phyloP scores from a whole-genome alignment of 257 asterid species.

The Salvia splendens region DNA sequence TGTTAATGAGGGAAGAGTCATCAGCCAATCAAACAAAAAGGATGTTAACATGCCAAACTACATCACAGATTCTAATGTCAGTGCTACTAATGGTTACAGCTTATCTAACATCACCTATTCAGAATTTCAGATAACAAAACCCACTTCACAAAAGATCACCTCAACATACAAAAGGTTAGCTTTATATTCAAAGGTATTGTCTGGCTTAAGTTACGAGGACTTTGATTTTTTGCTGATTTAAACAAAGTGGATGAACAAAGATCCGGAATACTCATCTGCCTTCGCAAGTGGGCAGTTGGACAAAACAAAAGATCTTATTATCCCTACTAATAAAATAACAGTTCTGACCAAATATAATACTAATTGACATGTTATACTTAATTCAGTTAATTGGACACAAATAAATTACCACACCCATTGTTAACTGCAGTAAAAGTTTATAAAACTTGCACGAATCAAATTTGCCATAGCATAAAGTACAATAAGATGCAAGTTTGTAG shows the following conservation, averaged over 20 bases:
- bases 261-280: too few species aligned
- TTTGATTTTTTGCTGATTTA: neutral
- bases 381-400: too few species aligned
- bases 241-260: too few species aligned
- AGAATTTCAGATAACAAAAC: neutral
- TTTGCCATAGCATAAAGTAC: constrained; percentile 1
- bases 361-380: too few species aligned
- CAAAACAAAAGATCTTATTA: too few species aligned
- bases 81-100: neutral
- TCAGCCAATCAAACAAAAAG: neutral
- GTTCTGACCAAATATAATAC: too few species aligned
- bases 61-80: constrained; percentile 1
- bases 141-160: neutral
- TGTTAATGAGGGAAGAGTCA: neutral
- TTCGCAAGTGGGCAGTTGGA: too few species aligned
- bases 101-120: neutral
- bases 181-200: constrained; percentile 3
- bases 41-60: neutral
- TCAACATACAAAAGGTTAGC: neutral
- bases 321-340: too few species aligned
- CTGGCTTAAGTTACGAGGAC: neutral
- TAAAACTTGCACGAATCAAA: neutral
- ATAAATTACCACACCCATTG: neutral
- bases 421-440: neutral
- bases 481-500: constrained; percentile 8